A percentile compares a stretch with the other conserved stretches of the same genome.
Evolutionary conservation across 805 yeast genomes (phyloP).

Genomic region (Suhomyces emberorum): DNA sequence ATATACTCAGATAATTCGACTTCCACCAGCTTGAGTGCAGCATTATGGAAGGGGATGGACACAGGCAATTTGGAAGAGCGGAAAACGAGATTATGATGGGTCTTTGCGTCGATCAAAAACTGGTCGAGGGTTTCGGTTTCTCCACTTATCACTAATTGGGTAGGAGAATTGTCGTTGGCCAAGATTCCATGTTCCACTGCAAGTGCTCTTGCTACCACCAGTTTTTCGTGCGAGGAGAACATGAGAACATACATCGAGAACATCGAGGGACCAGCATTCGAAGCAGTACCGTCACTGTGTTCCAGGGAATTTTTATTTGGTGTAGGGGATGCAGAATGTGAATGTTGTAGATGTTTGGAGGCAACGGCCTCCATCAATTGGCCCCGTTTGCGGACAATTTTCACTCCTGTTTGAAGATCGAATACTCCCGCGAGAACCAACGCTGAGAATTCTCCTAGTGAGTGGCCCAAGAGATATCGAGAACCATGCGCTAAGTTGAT

Average conservation of each 20-base stretch:
- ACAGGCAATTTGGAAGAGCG: conserved; percentile 38
- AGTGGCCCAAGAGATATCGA: conserved; percentile 42
- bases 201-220: neutral
- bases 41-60: conserved; percentile 50
- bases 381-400: conserved; percentile 45
- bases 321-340: conserved; percentile 11
- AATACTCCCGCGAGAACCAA: conserved; percentile 34
- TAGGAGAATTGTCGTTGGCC: conserved; percentile 46
- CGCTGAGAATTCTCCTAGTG: conserved; percentile 51
- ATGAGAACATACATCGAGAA: conserved; percentile 11
- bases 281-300: neutral
- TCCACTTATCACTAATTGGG: conserved; percentile 48
- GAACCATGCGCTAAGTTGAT: conserved; percentile 14
- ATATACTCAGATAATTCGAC: conserved; percentile 24
- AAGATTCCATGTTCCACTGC: conserved; percentile 22
- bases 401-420: conserved; percentile 32
- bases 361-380: conserved; percentile 33
- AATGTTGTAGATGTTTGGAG: no score
- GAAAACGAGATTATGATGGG: conserved; percentile 16
- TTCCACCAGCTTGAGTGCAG: conserved; percentile 36
- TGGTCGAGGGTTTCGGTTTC: conserved; percentile 18
- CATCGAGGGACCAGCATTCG: neutral
- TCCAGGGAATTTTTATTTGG: conserved; percentile 11
- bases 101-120: conserved; percentile 15
- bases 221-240: conserved; percentile 1